phyloP scores from a whole-genome alignment of 495 filamentous ascomycete genomes.

The Penicillium dipodomyicola region DNA sequence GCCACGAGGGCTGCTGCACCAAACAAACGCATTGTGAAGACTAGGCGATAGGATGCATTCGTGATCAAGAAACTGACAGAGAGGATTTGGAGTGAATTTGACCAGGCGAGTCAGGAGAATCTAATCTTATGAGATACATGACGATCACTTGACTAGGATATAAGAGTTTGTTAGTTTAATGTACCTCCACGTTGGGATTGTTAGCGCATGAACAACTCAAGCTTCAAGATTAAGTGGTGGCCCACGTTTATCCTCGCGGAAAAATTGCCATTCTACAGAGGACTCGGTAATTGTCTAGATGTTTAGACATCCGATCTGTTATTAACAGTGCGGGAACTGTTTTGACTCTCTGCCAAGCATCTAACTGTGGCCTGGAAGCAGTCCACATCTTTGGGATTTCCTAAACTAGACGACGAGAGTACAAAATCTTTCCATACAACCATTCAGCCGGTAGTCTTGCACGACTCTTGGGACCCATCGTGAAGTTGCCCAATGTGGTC shows the following conservation, averaged over 20 bases:
- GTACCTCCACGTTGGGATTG: neutral
- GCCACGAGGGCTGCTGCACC: constrained; percentile 2
- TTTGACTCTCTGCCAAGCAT: neutral
- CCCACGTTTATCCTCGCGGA: neutral
- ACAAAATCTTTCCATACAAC: neutral
- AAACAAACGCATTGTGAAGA: constrained; percentile 15
- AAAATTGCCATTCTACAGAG: neutral
- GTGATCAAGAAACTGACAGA: neutral
- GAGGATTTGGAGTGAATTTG: neutral
- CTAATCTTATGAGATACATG: neutral
- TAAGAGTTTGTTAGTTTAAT: neutral
- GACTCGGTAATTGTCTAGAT: neutral
- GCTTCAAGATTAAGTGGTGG: neutral
- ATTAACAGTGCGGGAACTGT: neutral
- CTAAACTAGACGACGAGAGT: neutral
- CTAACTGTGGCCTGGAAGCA: neutral
- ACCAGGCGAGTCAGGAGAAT: constrained; percentile 1
- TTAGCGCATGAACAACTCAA: constrained; percentile 1
- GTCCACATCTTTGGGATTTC: neutral
- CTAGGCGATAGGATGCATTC: neutral
- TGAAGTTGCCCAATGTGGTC: neutral
- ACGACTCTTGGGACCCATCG: neutral
- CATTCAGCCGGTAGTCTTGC: neutral
- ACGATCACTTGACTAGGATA: neutral
- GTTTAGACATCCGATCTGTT: neutral